Evolutionary conservation across 208 protist species (phyloP).

Genomic region (Herpetomonas tarakana): DNA sequence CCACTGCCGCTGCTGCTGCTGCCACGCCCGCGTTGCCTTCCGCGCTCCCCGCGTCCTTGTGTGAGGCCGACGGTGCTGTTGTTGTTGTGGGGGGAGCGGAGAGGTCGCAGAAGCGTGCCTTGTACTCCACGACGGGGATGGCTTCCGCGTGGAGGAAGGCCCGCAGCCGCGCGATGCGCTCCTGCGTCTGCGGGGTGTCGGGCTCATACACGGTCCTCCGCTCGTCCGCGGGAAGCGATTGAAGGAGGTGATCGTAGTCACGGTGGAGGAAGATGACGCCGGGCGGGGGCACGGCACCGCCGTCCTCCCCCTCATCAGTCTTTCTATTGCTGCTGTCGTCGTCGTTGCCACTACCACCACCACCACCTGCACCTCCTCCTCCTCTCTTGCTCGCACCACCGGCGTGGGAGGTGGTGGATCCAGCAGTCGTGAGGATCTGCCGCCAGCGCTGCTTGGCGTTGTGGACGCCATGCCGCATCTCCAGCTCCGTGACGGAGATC

Average conservation of each 20-base stretch:
- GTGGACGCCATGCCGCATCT: constrained; percentile 91
- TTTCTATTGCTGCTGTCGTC: neutral
- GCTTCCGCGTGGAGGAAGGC: constrained; percentile 24
- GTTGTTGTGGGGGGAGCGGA: neutral
- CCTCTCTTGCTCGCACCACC: neutral
- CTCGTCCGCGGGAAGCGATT: constrained; percentile 30
- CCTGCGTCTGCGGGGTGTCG: constrained; percentile 33
- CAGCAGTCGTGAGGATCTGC: neutral
- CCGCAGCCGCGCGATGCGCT: constrained; percentile 37
- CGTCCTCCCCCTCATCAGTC: neutral
- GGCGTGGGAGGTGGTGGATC: neutral
- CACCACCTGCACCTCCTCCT: no score
- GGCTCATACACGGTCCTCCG: constrained; percentile 42
- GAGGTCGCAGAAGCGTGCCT: constrained; percentile 24
- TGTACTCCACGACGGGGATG: constrained; percentile 46
- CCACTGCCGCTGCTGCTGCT: neutral
- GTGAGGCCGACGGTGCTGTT: neutral
- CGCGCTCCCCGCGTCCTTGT: neutral
- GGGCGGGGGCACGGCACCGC: neutral
- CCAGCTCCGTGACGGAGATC: constrained; percentile 94
- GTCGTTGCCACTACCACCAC: neutral
- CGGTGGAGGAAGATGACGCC: constrained; percentile 82
- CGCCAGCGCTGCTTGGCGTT: constrained; percentile 30
- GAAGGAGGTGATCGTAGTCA: constrained; percentile 32
- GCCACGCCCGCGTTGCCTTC: neutral